Conservation (phyloP, 257 asterid species). For the Fraxinus quadrangulata region DNA sequence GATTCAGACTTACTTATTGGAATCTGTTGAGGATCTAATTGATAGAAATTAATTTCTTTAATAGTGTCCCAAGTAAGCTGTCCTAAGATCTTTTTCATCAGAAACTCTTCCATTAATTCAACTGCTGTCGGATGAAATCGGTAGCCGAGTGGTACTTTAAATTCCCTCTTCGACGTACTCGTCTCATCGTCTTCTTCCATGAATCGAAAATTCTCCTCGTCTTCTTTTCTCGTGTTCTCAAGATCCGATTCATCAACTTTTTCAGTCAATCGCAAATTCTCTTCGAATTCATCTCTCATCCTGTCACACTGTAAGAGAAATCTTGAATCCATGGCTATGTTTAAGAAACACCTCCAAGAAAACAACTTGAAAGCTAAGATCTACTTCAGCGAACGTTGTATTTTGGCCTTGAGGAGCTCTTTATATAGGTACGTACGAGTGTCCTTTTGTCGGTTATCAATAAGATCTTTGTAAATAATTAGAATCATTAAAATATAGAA, state of each 20-base stretch:
- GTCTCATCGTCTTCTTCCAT: neutral
- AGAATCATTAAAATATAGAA: no score
- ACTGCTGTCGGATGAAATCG: neutral
- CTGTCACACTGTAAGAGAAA: neutral
- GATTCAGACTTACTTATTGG: neutral
- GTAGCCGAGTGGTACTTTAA: neutral
- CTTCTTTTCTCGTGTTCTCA: neutral
- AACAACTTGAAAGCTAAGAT: neutral
- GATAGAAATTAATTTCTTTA: slow-evolving; percentile 5
- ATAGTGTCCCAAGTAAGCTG: neutral
- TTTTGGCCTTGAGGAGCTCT: neutral
- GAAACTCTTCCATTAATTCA: neutral
- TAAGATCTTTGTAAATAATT: no score
- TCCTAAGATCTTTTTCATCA: neutral
- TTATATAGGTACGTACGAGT: neutral
- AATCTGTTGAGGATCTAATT: neutral
- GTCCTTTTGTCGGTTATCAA: neutral
- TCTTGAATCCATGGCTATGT: neutral
- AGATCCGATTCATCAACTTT: neutral
- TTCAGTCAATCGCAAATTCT: neutral
- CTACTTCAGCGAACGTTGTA: neutral
- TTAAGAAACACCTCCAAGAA: neutral
- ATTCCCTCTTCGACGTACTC: neutral
- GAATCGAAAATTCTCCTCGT: neutral
- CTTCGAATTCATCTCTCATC: neutral